phyloP scores from a whole-genome alignment of 2,329 filamentous ascomycete genomes.

The Periconia sp. region DNA sequence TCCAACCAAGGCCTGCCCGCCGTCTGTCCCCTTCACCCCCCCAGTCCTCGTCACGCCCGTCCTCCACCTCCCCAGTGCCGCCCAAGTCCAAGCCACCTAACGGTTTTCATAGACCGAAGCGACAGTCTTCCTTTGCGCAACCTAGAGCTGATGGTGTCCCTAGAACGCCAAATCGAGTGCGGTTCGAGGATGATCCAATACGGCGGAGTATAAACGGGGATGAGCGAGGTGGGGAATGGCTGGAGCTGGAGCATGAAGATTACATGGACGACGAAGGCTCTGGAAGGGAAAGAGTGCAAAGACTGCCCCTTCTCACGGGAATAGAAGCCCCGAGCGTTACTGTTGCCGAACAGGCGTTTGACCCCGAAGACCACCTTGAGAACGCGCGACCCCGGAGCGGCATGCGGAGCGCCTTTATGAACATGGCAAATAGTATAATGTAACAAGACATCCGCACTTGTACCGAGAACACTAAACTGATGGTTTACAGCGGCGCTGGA shows the following conservation, averaged over 20 bases:
- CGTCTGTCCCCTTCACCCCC: slow-evolving; percentile 27
- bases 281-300: slow-evolving; percentile 50
- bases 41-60: slow-evolving; percentile 26
- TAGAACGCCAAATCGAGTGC: slow-evolving; percentile 70
- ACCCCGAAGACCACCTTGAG: slow-evolving; percentile 62
- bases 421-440: slow-evolving; percentile 99
- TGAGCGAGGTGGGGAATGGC: slow-evolving; percentile 39
- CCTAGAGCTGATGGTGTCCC: slow-evolving; percentile 55
- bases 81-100: slow-evolving; percentile 21
- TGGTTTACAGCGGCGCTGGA: slow-evolving; percentile 57
- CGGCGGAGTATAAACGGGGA: slow-evolving; percentile 37
- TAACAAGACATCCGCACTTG: slow-evolving; percentile 21
- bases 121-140: slow-evolving; percentile 51
- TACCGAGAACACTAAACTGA: background rate
- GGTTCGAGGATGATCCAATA: slow-evolving; percentile 60
- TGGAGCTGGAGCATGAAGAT: slow-evolving; percentile 63
- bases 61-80: slow-evolving; percentile 32
- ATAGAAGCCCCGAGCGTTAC: slow-evolving; percentile 81
- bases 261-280: slow-evolving; percentile 52
- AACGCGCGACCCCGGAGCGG: slow-evolving; percentile 77
- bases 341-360: slow-evolving; percentile 61
- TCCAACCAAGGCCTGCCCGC: slow-evolving; percentile 5
- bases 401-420: slow-evolving; percentile 91
- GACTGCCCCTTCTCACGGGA: slow-evolving; percentile 73
- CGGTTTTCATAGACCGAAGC: slow-evolving; percentile 25